phyloP scores from a whole-genome alignment of 345 rosid genomes.

The Toxicodendron radicans region DNA sequence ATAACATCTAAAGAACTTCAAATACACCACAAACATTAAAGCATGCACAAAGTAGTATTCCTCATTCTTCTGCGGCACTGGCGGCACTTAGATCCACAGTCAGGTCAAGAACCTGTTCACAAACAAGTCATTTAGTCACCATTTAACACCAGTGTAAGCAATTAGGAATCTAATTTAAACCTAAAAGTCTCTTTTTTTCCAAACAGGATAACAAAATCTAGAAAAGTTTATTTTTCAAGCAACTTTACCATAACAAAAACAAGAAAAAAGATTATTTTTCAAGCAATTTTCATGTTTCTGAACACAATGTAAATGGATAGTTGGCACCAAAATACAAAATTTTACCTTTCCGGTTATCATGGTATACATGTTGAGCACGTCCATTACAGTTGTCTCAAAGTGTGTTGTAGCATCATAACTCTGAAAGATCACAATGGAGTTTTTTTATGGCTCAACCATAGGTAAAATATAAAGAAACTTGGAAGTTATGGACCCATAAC shows the following conservation, averaged over 20 bases:
- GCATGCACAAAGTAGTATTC: background rate
- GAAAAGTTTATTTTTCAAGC: background rate
- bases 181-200: no score
- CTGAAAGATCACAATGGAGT: conserved; percentile 40
- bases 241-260: no score
- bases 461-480: background rate
- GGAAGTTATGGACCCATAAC: background rate
- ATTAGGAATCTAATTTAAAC: no score
- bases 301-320: background rate
- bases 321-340: background rate
- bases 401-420: conserved; percentile 98
- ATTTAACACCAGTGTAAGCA: background rate
- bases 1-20: background rate
- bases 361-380: conserved; percentile 87
- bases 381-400: conserved; percentile 85
- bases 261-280: background rate
- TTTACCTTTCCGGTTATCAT: conserved; percentile 97
- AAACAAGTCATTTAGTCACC: background rate
- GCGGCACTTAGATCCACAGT: conserved; percentile 92
- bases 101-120: conserved; percentile 68
- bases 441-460: conserved; percentile 16
- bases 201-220: no score
- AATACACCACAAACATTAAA: background rate
- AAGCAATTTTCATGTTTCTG: background rate
- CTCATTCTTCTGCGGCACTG: conserved; percentile 85